A percentile compares a stretch with the other conserved stretches of the same genome.
Evolutionary conservation across 129 eudicot species (phyloP).

Genomic region (Artemisia tridentata): DNA sequence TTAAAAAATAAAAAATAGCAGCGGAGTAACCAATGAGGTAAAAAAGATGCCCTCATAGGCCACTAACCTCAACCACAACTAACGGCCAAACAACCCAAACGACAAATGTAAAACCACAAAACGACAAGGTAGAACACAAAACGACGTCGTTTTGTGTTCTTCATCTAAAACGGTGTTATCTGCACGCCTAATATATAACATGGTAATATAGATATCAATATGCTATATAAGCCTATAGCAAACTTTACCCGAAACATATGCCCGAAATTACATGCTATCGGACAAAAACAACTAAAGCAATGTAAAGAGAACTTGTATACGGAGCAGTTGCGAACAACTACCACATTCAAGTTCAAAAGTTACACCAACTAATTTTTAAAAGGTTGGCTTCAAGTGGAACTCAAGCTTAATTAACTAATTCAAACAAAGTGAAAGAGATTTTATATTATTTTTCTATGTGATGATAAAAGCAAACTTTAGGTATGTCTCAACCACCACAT

Average conservation of each 20-base stretch:
- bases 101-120: no score
- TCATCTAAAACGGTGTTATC: no score
- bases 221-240: neutral
- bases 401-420: neutral
- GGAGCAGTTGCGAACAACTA: neutral
- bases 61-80: no score
- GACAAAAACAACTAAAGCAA: conserved; percentile 11
- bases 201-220: neutral
- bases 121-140: no score
- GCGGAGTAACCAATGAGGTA: no score
- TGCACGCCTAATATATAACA: no score
- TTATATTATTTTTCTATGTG: conserved; percentile 14
- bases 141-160: no score
- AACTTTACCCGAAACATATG: conserved; percentile 8
- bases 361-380: conserved; percentile 20
- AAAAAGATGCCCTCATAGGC: no score
- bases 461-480: conserved; percentile 35
- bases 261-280: neutral
- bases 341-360: conserved; percentile 25
- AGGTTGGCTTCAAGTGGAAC: conserved; percentile 23
- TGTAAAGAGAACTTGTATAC: neutral
- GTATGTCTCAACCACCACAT: conserved; percentile 40
- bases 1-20: no score
- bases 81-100: no score
- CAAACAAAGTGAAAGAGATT: conserved; percentile 20